Percentiles rank a stretch among this genome's conserved stretches.
These are phyloP conservation scores for Xylaria palmicola DNA, from an alignment of 495 filamentous ascomycete genomes.

Conservation along the genomic window DNA sequence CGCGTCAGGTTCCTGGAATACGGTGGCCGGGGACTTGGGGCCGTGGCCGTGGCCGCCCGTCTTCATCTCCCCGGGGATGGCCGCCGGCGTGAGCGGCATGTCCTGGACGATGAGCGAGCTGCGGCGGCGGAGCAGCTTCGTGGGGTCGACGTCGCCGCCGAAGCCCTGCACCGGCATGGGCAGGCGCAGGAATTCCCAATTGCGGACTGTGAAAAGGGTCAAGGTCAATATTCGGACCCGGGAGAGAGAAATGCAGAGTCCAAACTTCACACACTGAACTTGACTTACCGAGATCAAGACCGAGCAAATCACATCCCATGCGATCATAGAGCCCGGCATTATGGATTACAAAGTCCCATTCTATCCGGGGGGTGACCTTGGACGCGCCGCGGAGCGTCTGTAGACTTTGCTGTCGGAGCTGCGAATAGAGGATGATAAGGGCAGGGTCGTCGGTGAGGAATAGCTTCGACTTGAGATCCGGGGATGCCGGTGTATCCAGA, in stretches of 20 bases:
- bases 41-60: conserved; percentile 47
- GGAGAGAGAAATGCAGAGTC: no score
- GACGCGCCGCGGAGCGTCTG: conserved; percentile 83
- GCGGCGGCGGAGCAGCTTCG: conserved; percentile 66
- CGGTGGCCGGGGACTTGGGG: conserved; percentile 62
- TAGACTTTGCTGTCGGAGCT: conserved; percentile 80
- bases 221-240: not conserved
- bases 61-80: conserved; percentile 41
- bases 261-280: no score
- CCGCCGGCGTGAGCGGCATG: conserved; percentile 49
- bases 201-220: conserved; percentile 52
- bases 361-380: conserved; percentile 72
- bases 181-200: conserved; percentile 79
- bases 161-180: conserved; percentile 33
- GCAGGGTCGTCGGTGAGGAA: conserved; percentile 91
- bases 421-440: conserved; percentile 79
- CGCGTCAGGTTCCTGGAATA: conserved; percentile 87
- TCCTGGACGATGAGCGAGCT: conserved; percentile 82
- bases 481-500: conserved; percentile 57
- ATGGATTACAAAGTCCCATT: conserved; percentile 89
- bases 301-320: conserved; percentile 95
- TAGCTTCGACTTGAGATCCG: conserved; percentile 65
- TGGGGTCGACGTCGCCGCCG: conserved; percentile 55
- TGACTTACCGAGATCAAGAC: conserved; percentile 67
- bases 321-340: conserved; percentile 86